These are phyloP conservation scores for Exophiala aquamarina DNA, from an alignment of 2,329 filamentous ascomycete species.

Conservation along the genomic window DNA sequence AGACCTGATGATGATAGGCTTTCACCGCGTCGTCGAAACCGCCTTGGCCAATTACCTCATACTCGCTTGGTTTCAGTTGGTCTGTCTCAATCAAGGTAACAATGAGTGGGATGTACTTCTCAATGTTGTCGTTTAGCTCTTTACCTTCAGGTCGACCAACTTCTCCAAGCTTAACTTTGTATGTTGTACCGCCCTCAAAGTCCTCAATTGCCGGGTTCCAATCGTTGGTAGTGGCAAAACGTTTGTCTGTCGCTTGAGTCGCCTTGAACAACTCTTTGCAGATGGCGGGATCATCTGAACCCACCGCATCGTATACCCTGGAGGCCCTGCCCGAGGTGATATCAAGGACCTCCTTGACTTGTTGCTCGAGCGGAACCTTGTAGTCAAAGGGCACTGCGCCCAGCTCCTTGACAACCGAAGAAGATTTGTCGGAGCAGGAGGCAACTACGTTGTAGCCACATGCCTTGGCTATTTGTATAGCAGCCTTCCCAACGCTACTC, in stretches of 20 bases:
- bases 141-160: conserved; percentile 26
- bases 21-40: conserved; percentile 29
- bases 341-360: conserved; percentile 29
- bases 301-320: conserved; percentile 34
- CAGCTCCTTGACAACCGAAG: conserved; percentile 30
- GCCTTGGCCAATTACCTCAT: conserved; percentile 27
- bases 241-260: conserved; percentile 22
- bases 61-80: conserved; percentile 22
- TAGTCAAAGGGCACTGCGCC: conserved; percentile 35
- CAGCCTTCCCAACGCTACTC: conserved; percentile 34
- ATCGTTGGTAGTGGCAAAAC: conserved; percentile 30
- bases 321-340: conserved; percentile 31
- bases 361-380: conserved; percentile 29
- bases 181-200: conserved; percentile 28
- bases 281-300: conserved; percentile 30
- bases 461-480: conserved; percentile 32
- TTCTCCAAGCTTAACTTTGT: conserved; percentile 16
- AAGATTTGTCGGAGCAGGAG: conserved; percentile 33
- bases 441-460: conserved; percentile 34
- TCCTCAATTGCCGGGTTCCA: conserved; percentile 22
- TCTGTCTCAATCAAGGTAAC: conserved; percentile 24
- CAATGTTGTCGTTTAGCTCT: conserved; percentile 25
- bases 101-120: conserved; percentile 27
- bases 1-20: conserved; percentile 26
- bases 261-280: conserved; percentile 29